Evolutionary conservation across 805 yeast genomes (phyloP).

Genomic region (Candida silvicultrix): DNA sequence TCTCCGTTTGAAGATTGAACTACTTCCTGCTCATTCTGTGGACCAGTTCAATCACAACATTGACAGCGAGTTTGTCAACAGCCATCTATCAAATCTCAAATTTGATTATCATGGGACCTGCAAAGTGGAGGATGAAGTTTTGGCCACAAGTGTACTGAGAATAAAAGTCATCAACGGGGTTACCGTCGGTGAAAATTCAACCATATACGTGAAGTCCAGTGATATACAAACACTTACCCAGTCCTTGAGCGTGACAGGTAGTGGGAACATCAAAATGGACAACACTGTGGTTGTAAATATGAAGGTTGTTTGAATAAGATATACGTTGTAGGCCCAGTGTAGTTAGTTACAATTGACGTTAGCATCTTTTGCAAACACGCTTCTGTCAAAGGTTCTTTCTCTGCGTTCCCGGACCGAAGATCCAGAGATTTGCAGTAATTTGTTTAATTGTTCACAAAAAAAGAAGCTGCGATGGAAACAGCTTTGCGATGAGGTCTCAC

Average conservation of each 20-base stretch:
- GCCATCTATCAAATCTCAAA: slow-evolving; percentile 5
- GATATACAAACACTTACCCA: not conserved
- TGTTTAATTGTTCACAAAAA: not conserved
- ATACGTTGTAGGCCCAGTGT: too few species aligned
- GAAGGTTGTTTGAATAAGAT: not conserved
- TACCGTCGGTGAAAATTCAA: slow-evolving; percentile 3
- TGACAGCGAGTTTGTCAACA: slow-evolving; percentile 15
- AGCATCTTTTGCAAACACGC: too few species aligned
- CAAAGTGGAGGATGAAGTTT: slow-evolving; percentile 5
- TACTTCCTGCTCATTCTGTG: slow-evolving; percentile 29
- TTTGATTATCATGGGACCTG: slow-evolving; percentile 8
- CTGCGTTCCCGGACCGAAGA: not conserved
- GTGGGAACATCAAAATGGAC: slow-evolving; percentile 2
- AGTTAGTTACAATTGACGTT: too few species aligned
- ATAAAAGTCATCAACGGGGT: slow-evolving; percentile 17
- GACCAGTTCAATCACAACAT: slow-evolving; percentile 34
- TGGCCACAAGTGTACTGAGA: slow-evolving; percentile 12
- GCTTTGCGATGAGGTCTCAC: not conserved
- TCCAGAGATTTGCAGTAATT: not conserved
- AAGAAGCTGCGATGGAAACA: not conserved
- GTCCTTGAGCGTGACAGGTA: not conserved
- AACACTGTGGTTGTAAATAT: slow-evolving; percentile 6
- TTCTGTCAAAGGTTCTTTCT: too few species aligned
- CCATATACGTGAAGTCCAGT: slow-evolving; percentile 7
- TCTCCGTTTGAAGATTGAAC: slow-evolving; percentile 41